Conservation (phyloP, 2,329 filamentous ascomycete genomes). For the Lasiodiplodia sp. region DNA sequence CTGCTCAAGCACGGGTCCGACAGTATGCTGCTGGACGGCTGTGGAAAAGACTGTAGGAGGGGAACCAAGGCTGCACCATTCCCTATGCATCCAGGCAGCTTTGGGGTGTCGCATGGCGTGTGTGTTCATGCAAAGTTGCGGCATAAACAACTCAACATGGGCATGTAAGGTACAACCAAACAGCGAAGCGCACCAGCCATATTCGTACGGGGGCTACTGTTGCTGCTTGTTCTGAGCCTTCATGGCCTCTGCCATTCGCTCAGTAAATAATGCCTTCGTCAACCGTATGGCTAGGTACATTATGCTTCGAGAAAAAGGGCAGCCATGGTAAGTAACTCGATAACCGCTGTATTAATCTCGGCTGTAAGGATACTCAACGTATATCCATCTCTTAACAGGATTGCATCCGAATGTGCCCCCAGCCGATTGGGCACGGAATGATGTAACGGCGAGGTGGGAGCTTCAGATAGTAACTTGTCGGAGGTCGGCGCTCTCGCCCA, state of each 20-base stretch:
- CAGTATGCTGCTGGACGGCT: not conserved
- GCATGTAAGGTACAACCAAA: not conserved
- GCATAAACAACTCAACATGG: not conserved
- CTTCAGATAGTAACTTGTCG: not conserved
- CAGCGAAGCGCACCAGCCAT: not conserved
- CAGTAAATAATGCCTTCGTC: not conserved
- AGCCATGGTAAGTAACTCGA: not conserved
- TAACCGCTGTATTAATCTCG: not conserved
- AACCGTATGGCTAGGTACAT: not conserved
- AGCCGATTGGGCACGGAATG: not conserved
- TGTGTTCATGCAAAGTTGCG: not conserved
- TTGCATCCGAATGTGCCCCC: no score
- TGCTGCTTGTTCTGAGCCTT: not conserved
- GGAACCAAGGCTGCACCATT: not conserved
- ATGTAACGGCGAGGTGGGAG: not conserved
- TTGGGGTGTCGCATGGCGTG: not conserved
- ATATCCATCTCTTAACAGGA: no score
- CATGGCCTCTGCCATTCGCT: not conserved
- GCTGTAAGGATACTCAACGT: no score
- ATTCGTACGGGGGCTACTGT: not conserved
- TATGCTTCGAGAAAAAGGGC: not conserved
- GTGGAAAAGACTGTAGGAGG: not conserved
- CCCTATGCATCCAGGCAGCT: not conserved
- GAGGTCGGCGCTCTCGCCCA: slow-evolving; percentile 12
- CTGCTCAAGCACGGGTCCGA: not conserved